Evolutionary conservation across 805 yeast genomes (phyloP).

Genomic region (Pichia phayaonensis): DNA sequence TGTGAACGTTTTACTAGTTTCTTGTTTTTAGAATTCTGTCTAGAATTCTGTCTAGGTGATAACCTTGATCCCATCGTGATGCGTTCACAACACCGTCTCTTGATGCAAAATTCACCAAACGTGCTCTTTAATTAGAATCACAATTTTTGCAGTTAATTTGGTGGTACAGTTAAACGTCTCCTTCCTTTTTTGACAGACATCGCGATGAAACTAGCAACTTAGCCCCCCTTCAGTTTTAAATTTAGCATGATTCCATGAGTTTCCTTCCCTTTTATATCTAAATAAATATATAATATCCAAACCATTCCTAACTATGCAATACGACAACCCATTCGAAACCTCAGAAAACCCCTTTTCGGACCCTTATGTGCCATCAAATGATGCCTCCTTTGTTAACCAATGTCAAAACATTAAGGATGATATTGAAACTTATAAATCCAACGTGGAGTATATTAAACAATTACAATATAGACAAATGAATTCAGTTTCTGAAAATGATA

Average conservation of each 20-base stretch:
- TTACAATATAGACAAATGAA: constrained; percentile 13
- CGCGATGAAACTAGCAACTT: not conserved
- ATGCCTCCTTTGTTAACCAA: not conserved
- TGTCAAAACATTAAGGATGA: constrained; percentile 7
- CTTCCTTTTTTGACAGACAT: not conserved
- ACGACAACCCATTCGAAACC: constrained; percentile 7
- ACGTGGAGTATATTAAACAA: constrained; percentile 6
- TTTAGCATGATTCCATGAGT: no score
- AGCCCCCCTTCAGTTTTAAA: no score
- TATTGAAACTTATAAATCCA: constrained; percentile 4
- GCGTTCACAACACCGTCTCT: no score
- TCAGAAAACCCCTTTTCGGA: constrained; percentile 11
- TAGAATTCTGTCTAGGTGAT: not conserved
- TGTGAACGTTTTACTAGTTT: not conserved
- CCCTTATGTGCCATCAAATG: constrained; percentile 4
- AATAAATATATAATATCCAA: no score
- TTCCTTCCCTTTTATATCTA: not conserved
- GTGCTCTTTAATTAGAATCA: no score
- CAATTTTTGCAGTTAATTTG: no score
- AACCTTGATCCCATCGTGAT: not conserved
- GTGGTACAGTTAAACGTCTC: no score
- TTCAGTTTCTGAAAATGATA: constrained; percentile 6
- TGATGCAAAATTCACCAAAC: no score
- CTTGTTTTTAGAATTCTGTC: not conserved
- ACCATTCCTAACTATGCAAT: not conserved